phyloP scores from a whole-genome alignment of 1,284 basidiomycete species.

The Tilletiaria anomala region DNA sequence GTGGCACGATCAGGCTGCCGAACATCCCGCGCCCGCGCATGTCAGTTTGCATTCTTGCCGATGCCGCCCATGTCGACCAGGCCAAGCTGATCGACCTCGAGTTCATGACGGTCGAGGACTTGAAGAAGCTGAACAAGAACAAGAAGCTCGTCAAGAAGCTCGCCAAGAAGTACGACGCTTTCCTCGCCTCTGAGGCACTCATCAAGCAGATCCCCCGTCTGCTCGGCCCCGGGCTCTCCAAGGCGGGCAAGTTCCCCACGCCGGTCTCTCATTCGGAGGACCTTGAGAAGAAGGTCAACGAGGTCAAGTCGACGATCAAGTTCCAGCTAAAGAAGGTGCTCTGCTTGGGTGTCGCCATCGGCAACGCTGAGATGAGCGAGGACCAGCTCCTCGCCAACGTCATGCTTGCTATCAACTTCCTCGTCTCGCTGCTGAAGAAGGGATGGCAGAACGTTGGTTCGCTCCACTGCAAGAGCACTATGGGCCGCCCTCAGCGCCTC shows the following conservation, averaged over 20 bases:
- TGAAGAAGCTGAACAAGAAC: constrained; percentile 99
- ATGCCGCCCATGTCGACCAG: constrained; percentile 96
- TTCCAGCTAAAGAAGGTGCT: constrained; percentile 76
- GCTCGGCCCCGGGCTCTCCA: constrained; percentile 96
- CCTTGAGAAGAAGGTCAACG: constrained; percentile 75
- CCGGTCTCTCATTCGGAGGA: constrained; percentile 80
- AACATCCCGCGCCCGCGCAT: constrained; percentile 95
- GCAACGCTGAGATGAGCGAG: constrained; percentile 92
- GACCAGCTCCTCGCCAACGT: constrained; percentile 93
- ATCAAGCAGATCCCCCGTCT: constrained; percentile 99
- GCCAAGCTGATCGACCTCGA: constrained; percentile 94
- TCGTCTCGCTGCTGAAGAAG: constrained; percentile 98
- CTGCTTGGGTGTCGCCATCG: constrained; percentile 95
- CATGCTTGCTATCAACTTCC: constrained; percentile 99
- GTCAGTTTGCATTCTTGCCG: constrained; percentile 98
- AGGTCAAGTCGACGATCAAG: constrained; percentile 89
- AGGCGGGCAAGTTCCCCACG: constrained; percentile 99
- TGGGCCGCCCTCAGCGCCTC: constrained; percentile 93
- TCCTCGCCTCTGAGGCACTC: constrained; percentile 90
- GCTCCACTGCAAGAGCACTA: constrained; percentile 94
- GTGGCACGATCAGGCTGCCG: constrained; percentile 55
- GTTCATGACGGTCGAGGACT: constrained; percentile 95
- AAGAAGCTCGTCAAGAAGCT: constrained; percentile 99
- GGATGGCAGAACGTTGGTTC: constrained; percentile 99
- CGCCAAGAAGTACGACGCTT: constrained; percentile 98